These are phyloP conservation scores for Furcasterigmium furcatum DNA, from an alignment of 2,329 filamentous ascomycete species.

Conservation along the genomic window DNA sequence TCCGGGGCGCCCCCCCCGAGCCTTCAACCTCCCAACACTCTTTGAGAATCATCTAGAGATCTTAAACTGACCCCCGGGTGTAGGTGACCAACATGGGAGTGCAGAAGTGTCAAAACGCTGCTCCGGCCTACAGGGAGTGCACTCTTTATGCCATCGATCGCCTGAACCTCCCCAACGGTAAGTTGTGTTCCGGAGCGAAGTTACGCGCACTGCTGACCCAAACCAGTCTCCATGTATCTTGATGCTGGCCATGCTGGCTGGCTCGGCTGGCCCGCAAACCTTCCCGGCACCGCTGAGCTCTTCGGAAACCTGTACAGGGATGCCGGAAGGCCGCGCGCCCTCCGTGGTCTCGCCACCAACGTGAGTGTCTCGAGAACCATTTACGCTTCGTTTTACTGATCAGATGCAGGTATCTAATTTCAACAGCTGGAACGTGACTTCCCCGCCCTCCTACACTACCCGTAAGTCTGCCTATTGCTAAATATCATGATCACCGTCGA, in stretches of 20 bases:
- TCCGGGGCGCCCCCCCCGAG: no score
- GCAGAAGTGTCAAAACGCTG: constrained; percentile 36
- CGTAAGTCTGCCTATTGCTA: constrained; percentile 13
- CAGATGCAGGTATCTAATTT: constrained; percentile 27
- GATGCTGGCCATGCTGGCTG: constrained; percentile 55
- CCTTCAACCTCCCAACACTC: not conserved
- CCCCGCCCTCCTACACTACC: constrained; percentile 41
- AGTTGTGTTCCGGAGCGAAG: constrained; percentile 28
- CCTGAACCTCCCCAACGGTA: constrained; percentile 52
- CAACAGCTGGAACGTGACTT: constrained; percentile 42
- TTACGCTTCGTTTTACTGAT: not conserved
- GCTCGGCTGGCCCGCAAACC: constrained; percentile 55
- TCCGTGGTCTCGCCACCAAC: constrained; percentile 55
- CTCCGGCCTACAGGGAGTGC: constrained; percentile 45
- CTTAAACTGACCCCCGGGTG: not conserved
- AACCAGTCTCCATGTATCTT: constrained; percentile 55
- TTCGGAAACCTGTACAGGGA: constrained; percentile 46
- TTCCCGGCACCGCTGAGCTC: constrained; percentile 42
- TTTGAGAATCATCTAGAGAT: not conserved
- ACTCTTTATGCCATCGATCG: constrained; percentile 47
- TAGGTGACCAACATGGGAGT: constrained; percentile 38
- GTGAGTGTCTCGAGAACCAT: constrained; percentile 49
- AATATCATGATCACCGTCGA: no score
- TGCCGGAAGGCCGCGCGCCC: constrained; percentile 42
- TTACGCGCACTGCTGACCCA: no score